Conservation (phyloP, 768 basidiomycete species). For the Trametes sanguinea region DNA sequence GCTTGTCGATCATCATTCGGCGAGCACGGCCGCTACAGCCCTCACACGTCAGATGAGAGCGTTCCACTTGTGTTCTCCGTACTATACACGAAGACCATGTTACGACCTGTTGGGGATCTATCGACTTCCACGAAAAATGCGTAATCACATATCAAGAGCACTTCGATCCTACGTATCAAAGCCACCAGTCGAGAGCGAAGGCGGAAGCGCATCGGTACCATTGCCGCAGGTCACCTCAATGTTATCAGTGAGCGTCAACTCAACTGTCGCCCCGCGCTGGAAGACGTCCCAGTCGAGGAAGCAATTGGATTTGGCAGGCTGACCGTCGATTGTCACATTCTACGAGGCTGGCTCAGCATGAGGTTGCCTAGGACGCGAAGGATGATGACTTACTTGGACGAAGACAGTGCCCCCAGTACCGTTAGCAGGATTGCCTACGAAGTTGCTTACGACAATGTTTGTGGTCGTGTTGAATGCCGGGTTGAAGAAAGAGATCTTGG, state of each 20-base stretch:
- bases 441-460: conserved; percentile 51
- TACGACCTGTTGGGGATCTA: no score
- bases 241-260: conserved; percentile 56
- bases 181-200: conserved; percentile 65
- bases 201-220: conserved; percentile 50
- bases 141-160: neutral
- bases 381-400: conserved; percentile 45
- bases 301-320: conserved; percentile 61
- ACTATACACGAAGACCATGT: neutral
- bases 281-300: conserved; percentile 70
- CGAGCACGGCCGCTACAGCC: no score
- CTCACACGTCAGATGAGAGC: no score
- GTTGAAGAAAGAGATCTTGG: conserved; percentile 60
- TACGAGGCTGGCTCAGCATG: conserved; percentile 23
- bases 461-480: conserved; percentile 59
- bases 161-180: conserved; percentile 29
- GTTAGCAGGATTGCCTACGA: conserved; percentile 51
- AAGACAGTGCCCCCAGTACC: conserved; percentile 59
- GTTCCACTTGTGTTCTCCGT: neutral
- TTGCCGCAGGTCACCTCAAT: conserved; percentile 49
- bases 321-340: conserved; percentile 60
- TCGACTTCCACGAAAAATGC: no score
- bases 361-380: neutral
- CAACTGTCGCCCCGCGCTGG: conserved; percentile 49
- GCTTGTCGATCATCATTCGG: no score